Conservation (phyloP, 768 basidiomycete species). For the Tylopilus rubrobrunneus region DNA sequence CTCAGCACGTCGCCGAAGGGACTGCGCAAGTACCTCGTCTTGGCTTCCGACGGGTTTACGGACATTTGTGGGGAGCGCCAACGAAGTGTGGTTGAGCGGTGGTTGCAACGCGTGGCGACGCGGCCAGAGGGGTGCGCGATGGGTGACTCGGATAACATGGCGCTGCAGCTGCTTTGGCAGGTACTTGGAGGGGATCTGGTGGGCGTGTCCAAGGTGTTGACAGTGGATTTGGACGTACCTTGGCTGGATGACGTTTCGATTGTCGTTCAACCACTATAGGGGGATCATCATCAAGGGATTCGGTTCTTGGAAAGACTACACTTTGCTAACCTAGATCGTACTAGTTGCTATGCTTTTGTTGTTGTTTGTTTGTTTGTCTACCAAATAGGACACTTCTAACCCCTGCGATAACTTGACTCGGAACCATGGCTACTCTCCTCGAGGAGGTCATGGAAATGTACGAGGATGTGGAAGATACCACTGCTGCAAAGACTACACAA, state of each 20-base stretch:
- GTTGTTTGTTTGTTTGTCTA: not conserved
- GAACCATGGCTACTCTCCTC: conserved; percentile 1
- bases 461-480: conserved; percentile 14
- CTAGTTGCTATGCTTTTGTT: not conserved
- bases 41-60: conserved; percentile 65
- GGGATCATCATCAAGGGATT: not conserved
- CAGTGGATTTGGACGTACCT: conserved; percentile 57
- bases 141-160: conserved; percentile 46
- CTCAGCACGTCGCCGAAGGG: conserved; percentile 31
- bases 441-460: conserved; percentile 34
- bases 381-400: conserved; percentile 4
- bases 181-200: conserved; percentile 54
- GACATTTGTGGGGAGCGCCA: conserved; percentile 55
- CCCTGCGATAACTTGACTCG: conserved; percentile 1
- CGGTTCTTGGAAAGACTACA: not conserved
- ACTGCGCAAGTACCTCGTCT: conserved; percentile 51
- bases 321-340: conserved; percentile 4
- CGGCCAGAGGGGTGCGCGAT: conserved; percentile 16
- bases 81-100: conserved; percentile 44
- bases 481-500: conserved; percentile 19
- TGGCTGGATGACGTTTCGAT: conserved; percentile 72
- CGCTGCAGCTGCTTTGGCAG: conserved; percentile 52
- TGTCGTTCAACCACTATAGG: conserved; percentile 54
- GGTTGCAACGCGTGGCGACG: conserved; percentile 46
- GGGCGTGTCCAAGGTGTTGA: conserved; percentile 55